A percentile compares a stretch with the other conserved stretches of the same genome.
Conservation (phyloP, 345 rosid genomes). For the Lagerstroemia speciosa region DNA sequence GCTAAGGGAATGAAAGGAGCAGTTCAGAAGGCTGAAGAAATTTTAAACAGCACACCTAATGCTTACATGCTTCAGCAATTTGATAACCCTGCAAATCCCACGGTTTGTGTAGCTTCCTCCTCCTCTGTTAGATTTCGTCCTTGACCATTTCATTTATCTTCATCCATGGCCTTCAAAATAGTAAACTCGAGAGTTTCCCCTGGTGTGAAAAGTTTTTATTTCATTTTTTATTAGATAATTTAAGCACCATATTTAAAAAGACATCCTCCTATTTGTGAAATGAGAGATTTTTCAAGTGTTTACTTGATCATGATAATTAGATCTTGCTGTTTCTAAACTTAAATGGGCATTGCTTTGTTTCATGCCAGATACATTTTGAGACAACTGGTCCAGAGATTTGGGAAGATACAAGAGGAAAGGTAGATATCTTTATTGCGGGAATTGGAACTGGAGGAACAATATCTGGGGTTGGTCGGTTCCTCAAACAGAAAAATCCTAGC, state of each 20-base stretch:
- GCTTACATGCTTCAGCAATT: slow-evolving; percentile 80
- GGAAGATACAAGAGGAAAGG: slow-evolving; percentile 77
- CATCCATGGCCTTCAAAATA: background rate
- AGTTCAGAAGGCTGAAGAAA: slow-evolving; percentile 68
- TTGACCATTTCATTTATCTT: background rate
- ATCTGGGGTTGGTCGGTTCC: slow-evolving; percentile 60
- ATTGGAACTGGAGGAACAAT: slow-evolving; percentile 93
- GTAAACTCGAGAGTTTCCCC: background rate
- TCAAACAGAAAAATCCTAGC: slow-evolving; percentile 69
- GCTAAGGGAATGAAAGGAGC: slow-evolving; percentile 77
- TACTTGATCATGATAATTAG: background rate
- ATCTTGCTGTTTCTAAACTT: background rate
- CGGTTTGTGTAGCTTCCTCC: slow-evolving; percentile 28
- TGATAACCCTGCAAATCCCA: slow-evolving; percentile 85
- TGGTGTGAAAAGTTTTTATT: background rate
- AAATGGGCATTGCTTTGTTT: background rate
- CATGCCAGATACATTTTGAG: slow-evolving; percentile 69
- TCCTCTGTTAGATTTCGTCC: background rate
- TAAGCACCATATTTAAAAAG: background rate
- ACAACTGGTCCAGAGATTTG: slow-evolving; percentile 88
- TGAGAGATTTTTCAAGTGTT: background rate
- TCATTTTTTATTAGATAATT: background rate
- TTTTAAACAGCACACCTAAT: slow-evolving; percentile 46
- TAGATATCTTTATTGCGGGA: slow-evolving; percentile 68
- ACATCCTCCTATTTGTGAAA: background rate